Percentiles rank a stretch among this genome's conserved stretches.
Conservation (phyloP, 352 stramenopile genomes). For the Peronospora destructor region DNA sequence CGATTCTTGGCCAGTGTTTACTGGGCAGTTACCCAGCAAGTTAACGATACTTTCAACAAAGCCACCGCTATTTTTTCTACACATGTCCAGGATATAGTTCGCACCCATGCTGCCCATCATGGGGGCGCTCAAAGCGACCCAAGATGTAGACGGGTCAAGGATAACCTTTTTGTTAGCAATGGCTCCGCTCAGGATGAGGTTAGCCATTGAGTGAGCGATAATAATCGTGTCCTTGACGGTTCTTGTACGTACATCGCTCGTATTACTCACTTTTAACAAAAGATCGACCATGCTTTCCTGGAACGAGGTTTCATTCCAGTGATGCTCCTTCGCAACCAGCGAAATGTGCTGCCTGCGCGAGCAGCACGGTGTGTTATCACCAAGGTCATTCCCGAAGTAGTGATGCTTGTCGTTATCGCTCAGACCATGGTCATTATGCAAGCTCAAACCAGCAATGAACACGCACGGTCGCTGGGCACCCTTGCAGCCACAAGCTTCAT, state of each 20-base stretch:
- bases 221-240: conserved; percentile 59
- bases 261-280: conserved; percentile 30
- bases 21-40: conserved; percentile 39
- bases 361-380: conserved; percentile 53
- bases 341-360: conserved; percentile 43
- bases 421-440: conserved; percentile 28
- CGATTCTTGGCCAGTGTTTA: conserved; percentile 22
- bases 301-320: conserved; percentile 36
- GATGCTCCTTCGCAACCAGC: conserved; percentile 40
- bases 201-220: conserved; percentile 59
- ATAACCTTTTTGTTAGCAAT: conserved; percentile 28
- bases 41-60: conserved; percentile 26
- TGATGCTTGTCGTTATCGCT: conserved; percentile 21
- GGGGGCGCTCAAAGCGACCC: conserved; percentile 33
- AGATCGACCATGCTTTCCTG: conserved; percentile 37
- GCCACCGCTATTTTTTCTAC: conserved; percentile 19
- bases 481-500: conserved; percentile 38
- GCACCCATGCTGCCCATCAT: conserved; percentile 45
- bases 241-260: conserved; percentile 24
- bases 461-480: conserved; percentile 35
- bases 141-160: conserved; percentile 29
- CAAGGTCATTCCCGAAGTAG: conserved; percentile 45
- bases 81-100: conserved; percentile 38
- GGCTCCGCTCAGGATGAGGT: conserved; percentile 40
- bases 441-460: conserved; percentile 50